Base-by-base conservation (phyloP, 164 flowering plant genomes). In the Magnolia sinica region DNA sequence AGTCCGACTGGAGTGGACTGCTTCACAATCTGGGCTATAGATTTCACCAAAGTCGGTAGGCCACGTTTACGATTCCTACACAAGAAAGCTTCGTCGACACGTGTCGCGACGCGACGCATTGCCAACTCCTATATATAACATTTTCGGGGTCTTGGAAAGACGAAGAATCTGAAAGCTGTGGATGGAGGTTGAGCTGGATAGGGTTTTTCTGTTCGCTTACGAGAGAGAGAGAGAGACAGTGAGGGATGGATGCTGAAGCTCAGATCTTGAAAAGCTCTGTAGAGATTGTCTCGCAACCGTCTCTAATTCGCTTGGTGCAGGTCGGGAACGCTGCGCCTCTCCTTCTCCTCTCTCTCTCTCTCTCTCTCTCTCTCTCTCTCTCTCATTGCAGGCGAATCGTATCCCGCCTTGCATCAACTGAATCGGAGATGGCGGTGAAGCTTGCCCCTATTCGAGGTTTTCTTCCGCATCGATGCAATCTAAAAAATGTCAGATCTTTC, bases 321-420 rank as follows among this genome's bases (percentile, higher is more conserved):
- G 92, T 91, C 95, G 95, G 95, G 95, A 91, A 87, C 75, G 81
- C 76, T 4, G 7, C 18, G 1, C 13, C 31, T 9, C 37, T 16
- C 16, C 31, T 19, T 18, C 71, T 68, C 71, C 50, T 19, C 49
- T 27, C 20, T 10, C 7, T 37, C 74, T 8, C 18, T 18, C 37
- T 31, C 50, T 16, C 49, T 29, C 71, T 5, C 50, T 68, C 11
- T 4, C 18, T 71, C 20, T 27, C 49, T 18, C 45, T 27, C n/a
- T 8, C 18, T 29, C 37, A 27, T 27, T 9, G 10, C 45, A 74
- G 37, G 50, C 69, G 80, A 80, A 63, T 82, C 65, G 71, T 81
- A 66, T 89, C 95, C 91, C 88, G 92, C 91, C 91, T 91, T 91
- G 95, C 92, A 91, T 91, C 95, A 91, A 91, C 90, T 91, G 95